A percentile compares a stretch with the other conserved stretches of the same genome.
phyloP scores from a whole-genome alignment of 768 basidiomycete species.

The Thelephora aurantiotincta region DNA sequence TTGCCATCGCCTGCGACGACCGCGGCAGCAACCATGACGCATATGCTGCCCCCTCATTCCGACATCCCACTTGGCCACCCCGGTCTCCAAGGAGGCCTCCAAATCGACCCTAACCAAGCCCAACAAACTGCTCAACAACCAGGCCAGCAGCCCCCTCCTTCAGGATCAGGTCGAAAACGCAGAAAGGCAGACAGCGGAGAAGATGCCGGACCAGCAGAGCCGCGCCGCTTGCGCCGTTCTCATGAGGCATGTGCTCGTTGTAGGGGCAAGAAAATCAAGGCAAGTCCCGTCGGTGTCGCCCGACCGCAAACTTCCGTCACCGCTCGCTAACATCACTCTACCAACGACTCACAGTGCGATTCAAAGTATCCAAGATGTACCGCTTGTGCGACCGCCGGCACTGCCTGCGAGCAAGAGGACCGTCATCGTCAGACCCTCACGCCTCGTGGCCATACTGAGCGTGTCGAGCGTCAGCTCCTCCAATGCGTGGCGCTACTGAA shows the following conservation, averaged over 20 bases:
- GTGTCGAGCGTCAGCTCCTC: conserved; percentile 63
- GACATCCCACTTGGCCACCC: conserved; percentile 29
- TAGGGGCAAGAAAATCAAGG: conserved; percentile 94
- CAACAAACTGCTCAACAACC: conserved; percentile 26
- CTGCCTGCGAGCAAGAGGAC: conserved; percentile 77
- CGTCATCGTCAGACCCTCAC: conserved; percentile 79
- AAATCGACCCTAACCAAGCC: conserved; percentile 55
- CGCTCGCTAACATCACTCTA: conserved; percentile 22
- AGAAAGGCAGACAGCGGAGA: conserved; percentile 46
- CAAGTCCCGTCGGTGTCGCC: conserved; percentile 38
- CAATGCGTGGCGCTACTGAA: conserved; percentile 74
- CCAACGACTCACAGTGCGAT: conserved; percentile 49
- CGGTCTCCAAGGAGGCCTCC: conserved; percentile 45
- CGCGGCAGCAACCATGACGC: conserved; percentile 23
- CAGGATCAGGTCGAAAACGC: conserved; percentile 21
- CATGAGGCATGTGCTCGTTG: conserved; percentile 89
- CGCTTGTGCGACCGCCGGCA: conserved; percentile 70
- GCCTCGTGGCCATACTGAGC: conserved; percentile 72
- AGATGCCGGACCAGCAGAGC: conserved; percentile 50
- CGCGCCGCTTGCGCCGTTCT: conserved; percentile 70
- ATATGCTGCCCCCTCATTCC: conserved; percentile 31
- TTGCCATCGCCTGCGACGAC: neutral
- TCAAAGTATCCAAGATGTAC: conserved; percentile 82
- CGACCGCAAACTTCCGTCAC: conserved; percentile 71
- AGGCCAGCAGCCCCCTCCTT: conserved; percentile 17